Conservation (phyloP, 371 early-diverging fungal species). For the Rhizopus arrhizus region DNA sequence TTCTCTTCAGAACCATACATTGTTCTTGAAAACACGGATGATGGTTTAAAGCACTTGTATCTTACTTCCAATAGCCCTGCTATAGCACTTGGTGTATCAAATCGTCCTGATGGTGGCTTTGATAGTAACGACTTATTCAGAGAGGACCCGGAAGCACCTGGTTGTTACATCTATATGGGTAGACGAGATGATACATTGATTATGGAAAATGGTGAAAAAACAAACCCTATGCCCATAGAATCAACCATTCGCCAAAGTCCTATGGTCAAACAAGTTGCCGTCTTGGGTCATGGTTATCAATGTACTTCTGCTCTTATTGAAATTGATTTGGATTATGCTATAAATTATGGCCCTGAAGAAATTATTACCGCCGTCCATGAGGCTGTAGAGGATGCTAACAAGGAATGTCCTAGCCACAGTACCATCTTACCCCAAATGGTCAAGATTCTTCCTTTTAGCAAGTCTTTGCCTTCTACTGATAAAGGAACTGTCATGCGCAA, state of each 20-base stretch:
- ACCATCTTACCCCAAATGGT: constrained; percentile 37
- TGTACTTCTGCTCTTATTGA: constrained; percentile 38
- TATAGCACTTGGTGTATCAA: constrained; percentile 26
- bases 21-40: constrained; percentile 9
- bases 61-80: constrained; percentile 3
- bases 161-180: constrained; percentile 33
- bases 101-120: constrained; percentile 39
- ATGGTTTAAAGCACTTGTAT: background rate
- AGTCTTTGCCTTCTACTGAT: constrained; percentile 16
- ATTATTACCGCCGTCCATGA: constrained; percentile 14
- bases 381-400: constrained; percentile 45
- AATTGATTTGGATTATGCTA: constrained; percentile 21
- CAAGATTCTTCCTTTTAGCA: constrained; percentile 20
- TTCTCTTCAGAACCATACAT: background rate
- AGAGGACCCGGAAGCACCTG: constrained; percentile 24
- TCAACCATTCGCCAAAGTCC: constrained; percentile 22
- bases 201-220: constrained; percentile 52
- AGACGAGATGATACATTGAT: constrained; percentile 44
- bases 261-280: constrained; percentile 28
- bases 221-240: constrained; percentile 48
- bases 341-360: constrained; percentile 25
- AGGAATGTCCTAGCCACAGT: constrained; percentile 40
- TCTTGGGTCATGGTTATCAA: constrained; percentile 38
- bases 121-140: constrained; percentile 41
- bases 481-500: constrained; percentile 29